Base-by-base conservation (phyloP, 2,329 filamentous ascomycete genomes). In the Hypoxylon sp. region DNA sequence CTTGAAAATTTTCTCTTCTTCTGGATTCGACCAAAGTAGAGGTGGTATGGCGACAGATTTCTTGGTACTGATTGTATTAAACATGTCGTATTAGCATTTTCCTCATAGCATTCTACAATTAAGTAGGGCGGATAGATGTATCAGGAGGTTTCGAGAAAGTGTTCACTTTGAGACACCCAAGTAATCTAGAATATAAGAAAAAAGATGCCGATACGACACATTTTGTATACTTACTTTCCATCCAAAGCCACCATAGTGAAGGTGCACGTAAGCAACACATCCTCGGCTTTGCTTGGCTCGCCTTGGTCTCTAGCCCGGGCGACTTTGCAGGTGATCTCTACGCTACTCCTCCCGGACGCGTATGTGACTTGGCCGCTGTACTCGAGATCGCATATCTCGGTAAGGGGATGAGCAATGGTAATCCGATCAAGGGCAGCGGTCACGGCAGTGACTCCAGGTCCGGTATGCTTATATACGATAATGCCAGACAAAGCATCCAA, bases 201-300 rank as follows among this genome's bases (percentile, higher is more conserved):
- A 4, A 26, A 26, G 24, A 26, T 26, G 24, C 24, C 24, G 24
- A 26, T 7, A 26, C 24, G 24, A 26, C 24, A 26, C 7, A 7
- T 26, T 26, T 26, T 26, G 24, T 4, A 26, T 26, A 26, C 24
- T 26, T 7, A 26, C 24, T 72, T 78, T 1, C 89, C 89, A 69
- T 92, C 87, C 10, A 92, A 79, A 1, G 89, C 91, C 0, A 92
- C 90, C 90, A 93, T 92, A 0, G 90, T 92, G 72, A 92, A 92
- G 6, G 88, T 80, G 68, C 81, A 82, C 0, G 80, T 82, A 1
- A 82, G 73, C 39, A 82, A 71, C 10, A 80, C 75, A 50, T 82
- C 80, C 53, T 81, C 79, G 0, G 79, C 79, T 46, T 72, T 76
- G 71, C 79, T 80, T 0, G 78, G 76, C 70, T 90, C 81, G 22